Base-by-base conservation (phyloP, 2,329 filamentous ascomycete species). In the Epichloe amarillans region DNA sequence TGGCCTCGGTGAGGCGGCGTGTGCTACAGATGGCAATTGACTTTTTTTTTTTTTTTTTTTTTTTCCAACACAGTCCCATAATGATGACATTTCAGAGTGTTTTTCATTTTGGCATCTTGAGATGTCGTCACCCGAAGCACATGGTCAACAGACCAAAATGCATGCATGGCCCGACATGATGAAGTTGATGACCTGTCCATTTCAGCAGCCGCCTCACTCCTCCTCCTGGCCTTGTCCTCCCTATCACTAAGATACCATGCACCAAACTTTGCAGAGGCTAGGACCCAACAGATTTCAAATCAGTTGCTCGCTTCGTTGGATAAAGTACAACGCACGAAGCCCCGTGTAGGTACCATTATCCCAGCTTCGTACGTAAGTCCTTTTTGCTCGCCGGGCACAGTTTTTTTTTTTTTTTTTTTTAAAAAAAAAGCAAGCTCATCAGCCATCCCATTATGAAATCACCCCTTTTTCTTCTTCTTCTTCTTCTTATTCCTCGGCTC, bases 221-320 rank as follows among this genome's bases (percentile, higher is more conserved):
- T 23, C 21, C 23, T 26, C 23, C 23, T 26, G 7, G 23, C 39
- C 19, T 19, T 5, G 54, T 56, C 53, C 56, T 56, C 19, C 68
- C 68, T 3, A 70, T 43, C 43, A 37, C 36, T 5, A 1, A 5
- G 15, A 7, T 15, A 6, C 12, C 15, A 14, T 5, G 15, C 4
- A 37, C 36, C 36, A 37, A n/a, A 37, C 5, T 37, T 5, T 37
- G 26, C 1, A 12, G 36, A 37, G 36, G 12, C 3, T 3, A n/a
- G 4, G 36, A 37, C 12, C 1, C 4, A 33, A 44, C 19, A 11
- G 33, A 3, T 33, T 33, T 8, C 19, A 41, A 7, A 37, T n/a
- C 5, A 5, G 36, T n/a, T 12, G 15, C 36, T 37, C 12, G 12
- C 15, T n/a, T n/a, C 15, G 36, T 37, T 37, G 12, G 36, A 30